These are phyloP conservation scores for Gymnopus androsaceus DNA, from an alignment of 1,284 basidiomycete species.

Conservation along the genomic window DNA sequence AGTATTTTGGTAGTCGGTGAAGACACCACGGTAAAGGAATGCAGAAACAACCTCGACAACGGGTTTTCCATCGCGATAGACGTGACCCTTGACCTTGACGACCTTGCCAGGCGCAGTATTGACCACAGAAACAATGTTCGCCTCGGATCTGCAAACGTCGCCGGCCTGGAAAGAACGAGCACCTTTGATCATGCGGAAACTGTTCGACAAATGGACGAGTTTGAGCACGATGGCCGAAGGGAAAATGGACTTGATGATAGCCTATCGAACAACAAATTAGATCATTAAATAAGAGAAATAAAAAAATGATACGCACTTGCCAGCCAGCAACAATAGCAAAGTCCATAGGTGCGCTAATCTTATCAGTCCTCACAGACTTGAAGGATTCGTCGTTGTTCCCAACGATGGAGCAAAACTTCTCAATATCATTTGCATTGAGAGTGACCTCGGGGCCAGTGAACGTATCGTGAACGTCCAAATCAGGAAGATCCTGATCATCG, in stretches of 20 bases:
- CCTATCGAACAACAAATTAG: slow-evolving; percentile 44
- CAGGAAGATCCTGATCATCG: slow-evolving; percentile 74
- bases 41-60: slow-evolving; percentile 94
- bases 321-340: slow-evolving; percentile 98
- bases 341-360: slow-evolving; percentile 92
- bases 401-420: slow-evolving; percentile 91
- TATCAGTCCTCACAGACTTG: slow-evolving; percentile 73
- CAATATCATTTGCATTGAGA: slow-evolving; percentile 76
- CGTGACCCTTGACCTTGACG: slow-evolving; percentile 88
- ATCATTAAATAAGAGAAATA: background rate
- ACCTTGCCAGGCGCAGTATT: slow-evolving; percentile 94
- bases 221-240: slow-evolving; percentile 89
- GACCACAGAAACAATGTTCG: slow-evolving; percentile 85
- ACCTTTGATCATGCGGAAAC: slow-evolving; percentile 87
- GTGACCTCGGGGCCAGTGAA: slow-evolving; percentile 85
- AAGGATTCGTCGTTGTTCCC: slow-evolving; percentile 93
- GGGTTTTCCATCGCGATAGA: slow-evolving; percentile 73
- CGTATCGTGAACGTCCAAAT: slow-evolving; percentile 75
- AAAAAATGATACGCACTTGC: slow-evolving; percentile 63
- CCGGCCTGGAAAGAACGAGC: slow-evolving; percentile 79
- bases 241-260: slow-evolving; percentile 97
- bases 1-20: slow-evolving; percentile 92
- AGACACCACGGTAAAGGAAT: slow-evolving; percentile 96
- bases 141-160: slow-evolving; percentile 89
- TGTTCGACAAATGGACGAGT: slow-evolving; percentile 96